Evolutionary conservation across 1,284 basidiomycete genomes (phyloP), one percentile per base, ranked within the genome.

Genomic region (Lignosus rhinocerotis): DNA sequence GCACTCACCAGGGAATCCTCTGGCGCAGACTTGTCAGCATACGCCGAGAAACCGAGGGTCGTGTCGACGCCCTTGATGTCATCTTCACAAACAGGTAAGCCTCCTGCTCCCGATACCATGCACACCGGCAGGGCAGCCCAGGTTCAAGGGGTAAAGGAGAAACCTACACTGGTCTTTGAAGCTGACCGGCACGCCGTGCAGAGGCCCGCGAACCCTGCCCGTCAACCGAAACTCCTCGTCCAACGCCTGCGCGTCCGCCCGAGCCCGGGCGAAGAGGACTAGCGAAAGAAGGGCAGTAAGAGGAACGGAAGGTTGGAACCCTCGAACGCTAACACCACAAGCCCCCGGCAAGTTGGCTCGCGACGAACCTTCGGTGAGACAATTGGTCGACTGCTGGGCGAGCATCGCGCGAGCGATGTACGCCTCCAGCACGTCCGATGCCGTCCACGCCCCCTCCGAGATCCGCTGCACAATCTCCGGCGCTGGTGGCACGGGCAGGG

Each of bases 151-250:
- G 25, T n/a, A n/a, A 4, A 25, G 25, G 25, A 8, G 25, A 30
- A 6, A 68, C 81, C 59, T 69, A 86, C 83, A 86, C 69, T 82
- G 79, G 70, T 94, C 85, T 70, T 96, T 90, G 69, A 89, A 74
- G 71, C 85, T 84, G 55, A 93, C 82, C 3, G 94, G 94, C 12
- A 96, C 84, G 31, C 93, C 93, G 69, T 92, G 91, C 38, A 94
- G 78, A 10, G 85, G 85, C 0, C 94, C 94, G 17, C 80, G 79
- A 25, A 92, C 67, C 59, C 75, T 75, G 46, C 82, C 82, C 0
- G 87, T 90, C 16, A 68, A 63, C 2, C 78, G 77, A 66, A 89
- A 92, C 62, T 90, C 84, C 3, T 75, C 73, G 67, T 94, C 92
- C 2, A 93, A 78, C 36, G 78, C 78, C 41, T 75, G 74, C 0